A percentile compares a stretch with the other conserved stretches of the same genome.
Evolutionary conservation across 2,329 filamentous ascomycete species (phyloP).

Genomic region (Fusarium subtropicale): DNA sequence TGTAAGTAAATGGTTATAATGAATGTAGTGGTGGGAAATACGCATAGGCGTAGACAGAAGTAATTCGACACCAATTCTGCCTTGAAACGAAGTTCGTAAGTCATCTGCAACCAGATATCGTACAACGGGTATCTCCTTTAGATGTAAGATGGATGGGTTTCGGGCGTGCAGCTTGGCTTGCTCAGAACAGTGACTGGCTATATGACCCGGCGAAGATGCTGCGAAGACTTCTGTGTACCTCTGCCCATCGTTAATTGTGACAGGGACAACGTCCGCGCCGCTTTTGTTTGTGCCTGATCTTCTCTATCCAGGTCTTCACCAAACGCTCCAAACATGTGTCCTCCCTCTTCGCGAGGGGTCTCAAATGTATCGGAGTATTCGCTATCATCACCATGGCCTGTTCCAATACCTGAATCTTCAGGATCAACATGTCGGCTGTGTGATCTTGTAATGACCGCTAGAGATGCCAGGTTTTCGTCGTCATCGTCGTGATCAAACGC

Average conservation of each 20-base stretch:
- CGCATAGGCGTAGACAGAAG: slow-evolving; percentile 6
- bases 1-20: slow-evolving; percentile 27
- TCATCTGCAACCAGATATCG: slow-evolving; percentile 31
- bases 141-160: slow-evolving; percentile 1
- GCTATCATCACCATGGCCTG: slow-evolving; percentile 55
- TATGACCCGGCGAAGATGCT: slow-evolving; percentile 43
- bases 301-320: slow-evolving; percentile 58
- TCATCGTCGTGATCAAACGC: slow-evolving; percentile 59
- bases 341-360: slow-evolving; percentile 62
- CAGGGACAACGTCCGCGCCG: slow-evolving; percentile 73
- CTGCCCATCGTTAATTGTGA: slow-evolving; percentile 66
- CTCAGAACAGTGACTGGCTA: slow-evolving; percentile 23
- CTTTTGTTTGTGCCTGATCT: slow-evolving; percentile 59
- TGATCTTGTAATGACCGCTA: slow-evolving; percentile 25
- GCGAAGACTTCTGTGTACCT: slow-evolving; percentile 37
- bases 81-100: slow-evolving; percentile 36
- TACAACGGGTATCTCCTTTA: slow-evolving; percentile 20
- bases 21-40: slow-evolving; percentile 28
- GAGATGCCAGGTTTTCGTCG: slow-evolving; percentile 50
- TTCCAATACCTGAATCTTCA: slow-evolving; percentile 54
- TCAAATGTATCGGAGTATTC: slow-evolving; percentile 62
- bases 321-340: slow-evolving; percentile 55
- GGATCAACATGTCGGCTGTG: slow-evolving; percentile 44
- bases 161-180: not conserved
- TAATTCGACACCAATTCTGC: slow-evolving; percentile 8